These are phyloP conservation scores for Eryngium alpinum DNA, from an alignment of 140 eudicot species.

Conservation along the genomic window DNA sequence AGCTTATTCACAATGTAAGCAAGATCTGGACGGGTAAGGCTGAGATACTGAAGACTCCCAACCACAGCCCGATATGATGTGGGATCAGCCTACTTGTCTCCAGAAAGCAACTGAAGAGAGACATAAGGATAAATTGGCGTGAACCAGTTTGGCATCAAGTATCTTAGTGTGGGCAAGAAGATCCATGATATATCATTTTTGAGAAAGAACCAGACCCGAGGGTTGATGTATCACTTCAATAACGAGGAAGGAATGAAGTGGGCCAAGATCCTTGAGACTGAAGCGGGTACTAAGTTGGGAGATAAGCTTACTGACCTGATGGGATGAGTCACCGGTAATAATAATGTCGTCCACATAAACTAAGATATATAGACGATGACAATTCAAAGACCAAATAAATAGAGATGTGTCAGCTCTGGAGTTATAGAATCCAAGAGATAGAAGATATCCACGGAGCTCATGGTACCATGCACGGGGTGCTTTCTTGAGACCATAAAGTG, in stretches of 20 bases:
- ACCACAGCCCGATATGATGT: not conserved
- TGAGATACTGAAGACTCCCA: not conserved
- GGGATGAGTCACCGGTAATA: not conserved
- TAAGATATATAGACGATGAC: not conserved
- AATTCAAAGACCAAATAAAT: not conserved
- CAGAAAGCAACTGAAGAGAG: not conserved
- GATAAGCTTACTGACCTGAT: not conserved
- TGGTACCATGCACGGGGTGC: too few species aligned
- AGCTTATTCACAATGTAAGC: not conserved
- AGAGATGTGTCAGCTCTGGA: not conserved
- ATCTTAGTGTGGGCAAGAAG: not conserved
- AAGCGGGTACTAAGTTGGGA: not conserved
- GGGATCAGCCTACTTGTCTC: not conserved
- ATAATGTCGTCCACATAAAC: too few species aligned
- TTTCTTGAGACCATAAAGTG: too few species aligned
- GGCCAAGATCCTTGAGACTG: not conserved
- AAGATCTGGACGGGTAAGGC: not conserved
- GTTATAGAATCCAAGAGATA: not conserved
- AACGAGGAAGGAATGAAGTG: not conserved
- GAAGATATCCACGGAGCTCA: not conserved
- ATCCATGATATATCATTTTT: not conserved
- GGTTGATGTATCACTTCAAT: not conserved
- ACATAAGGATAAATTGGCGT: not conserved
- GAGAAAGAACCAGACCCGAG: not conserved
- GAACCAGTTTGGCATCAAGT: not conserved